Evolutionary conservation across 208 protist species (phyloP).

Genomic region (Acanthamoeba polyphaga): DNA sequence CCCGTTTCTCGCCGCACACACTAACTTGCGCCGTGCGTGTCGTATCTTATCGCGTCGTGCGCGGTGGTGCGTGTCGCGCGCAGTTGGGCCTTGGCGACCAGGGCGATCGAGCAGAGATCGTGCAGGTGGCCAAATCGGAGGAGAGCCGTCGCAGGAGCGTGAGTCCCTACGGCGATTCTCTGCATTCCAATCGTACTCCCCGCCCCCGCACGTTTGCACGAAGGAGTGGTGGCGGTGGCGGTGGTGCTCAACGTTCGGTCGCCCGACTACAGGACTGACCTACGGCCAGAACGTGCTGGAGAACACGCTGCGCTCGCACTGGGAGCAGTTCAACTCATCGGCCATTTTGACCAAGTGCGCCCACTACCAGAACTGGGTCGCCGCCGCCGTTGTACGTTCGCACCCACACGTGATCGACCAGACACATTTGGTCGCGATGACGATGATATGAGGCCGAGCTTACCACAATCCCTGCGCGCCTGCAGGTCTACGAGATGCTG

Average conservation of each 20-base stretch:
- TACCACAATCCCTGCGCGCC: background rate
- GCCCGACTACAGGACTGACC: background rate
- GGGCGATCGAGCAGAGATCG: background rate
- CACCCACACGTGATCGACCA: too few species aligned
- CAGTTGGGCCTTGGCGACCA: conserved; percentile 1
- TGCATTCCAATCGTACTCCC: background rate
- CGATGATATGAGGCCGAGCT: too few species aligned
- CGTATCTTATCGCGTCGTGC: background rate
- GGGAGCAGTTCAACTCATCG: background rate
- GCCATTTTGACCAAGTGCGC: conserved; percentile 26
- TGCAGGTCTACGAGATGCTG: conserved; percentile 16
- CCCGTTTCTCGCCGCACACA: background rate
- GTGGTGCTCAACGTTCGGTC: too few species aligned
- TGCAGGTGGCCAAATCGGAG: conserved; percentile 27
- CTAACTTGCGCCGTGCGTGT: background rate
- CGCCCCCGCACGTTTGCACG: background rate
- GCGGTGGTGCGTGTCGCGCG: background rate
- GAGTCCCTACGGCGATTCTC: background rate
- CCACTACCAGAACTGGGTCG: conserved; percentile 41
- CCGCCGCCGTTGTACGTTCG: conserved; percentile 32
- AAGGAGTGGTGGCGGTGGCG: too few species aligned
- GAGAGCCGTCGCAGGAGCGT: conserved; percentile 15
- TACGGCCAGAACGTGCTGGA: conserved; percentile 65
- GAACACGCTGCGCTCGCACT: conserved; percentile 36
- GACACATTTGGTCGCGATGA: too few species aligned